Evolutionary conservation across 306 rosid genomes (phyloP).

Genomic region (Phaseolus lunatus): DNA sequence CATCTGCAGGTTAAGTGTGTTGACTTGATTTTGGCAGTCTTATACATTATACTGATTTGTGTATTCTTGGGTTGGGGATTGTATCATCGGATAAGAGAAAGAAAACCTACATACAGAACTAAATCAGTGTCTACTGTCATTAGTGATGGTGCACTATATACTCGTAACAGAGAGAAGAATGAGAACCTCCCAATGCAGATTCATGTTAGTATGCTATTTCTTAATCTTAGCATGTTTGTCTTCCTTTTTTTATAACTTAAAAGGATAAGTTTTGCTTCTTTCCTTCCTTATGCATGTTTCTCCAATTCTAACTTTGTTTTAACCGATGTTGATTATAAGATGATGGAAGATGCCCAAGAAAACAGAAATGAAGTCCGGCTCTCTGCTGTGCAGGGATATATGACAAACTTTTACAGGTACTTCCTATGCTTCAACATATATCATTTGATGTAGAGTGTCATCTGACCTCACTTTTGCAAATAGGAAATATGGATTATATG

Average conservation of each 20-base stretch:
- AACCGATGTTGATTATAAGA: slow-evolving; percentile 55
- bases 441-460: slow-evolving; percentile 35
- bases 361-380: slow-evolving; percentile 65
- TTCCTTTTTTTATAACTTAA: slow-evolving; percentile 10
- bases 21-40: slow-evolving; percentile 70
- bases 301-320: slow-evolving; percentile 32
- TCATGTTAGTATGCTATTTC: slow-evolving; percentile 45
- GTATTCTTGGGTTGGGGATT: slow-evolving; percentile 87
- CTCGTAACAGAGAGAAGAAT: slow-evolving; percentile 70
- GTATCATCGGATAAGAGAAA: slow-evolving; percentile 63
- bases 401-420: slow-evolving; percentile 86
- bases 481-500: slow-evolving; percentile 91
- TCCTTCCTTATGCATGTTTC: slow-evolving; percentile 37
- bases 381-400: slow-evolving; percentile 89
- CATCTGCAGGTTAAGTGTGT: slow-evolving; percentile 81
- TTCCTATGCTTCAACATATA: slow-evolving; percentile 39
- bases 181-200: slow-evolving; percentile 84
- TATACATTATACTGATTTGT: slow-evolving; percentile 69
- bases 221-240: slow-evolving; percentile 40
- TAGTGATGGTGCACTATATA: slow-evolving; percentile 59
- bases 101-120: slow-evolving; percentile 56
- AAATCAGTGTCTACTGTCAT: slow-evolving; percentile 61
- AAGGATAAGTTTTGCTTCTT: slow-evolving; percentile 9
- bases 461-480: slow-evolving; percentile 49
- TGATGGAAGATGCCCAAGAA: slow-evolving; percentile 72